Evolutionary conservation across 1,284 basidiomycete genomes (phyloP), one percentile per base, ranked within the genome.

Genomic region (Ceratobasidium sp.): DNA sequence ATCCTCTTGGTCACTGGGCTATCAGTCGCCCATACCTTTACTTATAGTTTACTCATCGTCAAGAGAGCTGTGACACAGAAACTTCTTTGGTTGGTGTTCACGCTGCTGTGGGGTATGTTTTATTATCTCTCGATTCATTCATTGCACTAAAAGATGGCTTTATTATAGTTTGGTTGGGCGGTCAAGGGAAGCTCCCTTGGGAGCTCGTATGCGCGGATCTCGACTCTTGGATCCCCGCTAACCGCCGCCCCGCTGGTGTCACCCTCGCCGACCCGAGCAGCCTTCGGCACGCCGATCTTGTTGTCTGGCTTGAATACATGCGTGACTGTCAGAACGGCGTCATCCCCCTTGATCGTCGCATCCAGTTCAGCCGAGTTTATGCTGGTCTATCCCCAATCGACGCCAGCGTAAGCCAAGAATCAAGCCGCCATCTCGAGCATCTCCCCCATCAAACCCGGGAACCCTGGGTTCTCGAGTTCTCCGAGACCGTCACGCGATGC

Each of bases 371-470:
- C 5, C 15, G 33, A 7, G 42, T 66, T 6, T 15, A 42, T 15
- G 63, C 63, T 23, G 33, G 63, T 39, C 33, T 40, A n/a, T 12
- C 39, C 39, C 63, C 63, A 28, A 66, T 66, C 63, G 42, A 42
- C 39, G 2, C 33, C 7, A 42, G 10, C 39, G 9, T 42, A 6
- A 66, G 63, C 15, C 63, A 66, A 39, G 63, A 66, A 20, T 42
- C 63, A 3, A 7, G 12, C 28, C 63, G 42, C 9, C 23, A 5
- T 6, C 13, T 60, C 58, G 63, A 66, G 40, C 18, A n/a, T n/a
- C n/a, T 40, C n/a, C 20, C 40, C 39, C 13, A 46, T 10, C 39
- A 46, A 7, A 46, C 2, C 9, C 9, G 23, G 63, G 63, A 66
- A 39, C 2, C n/a, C 33, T 42, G 13, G 15, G 39, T 66, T 23